phyloP scores from a whole-genome alignment of 176 grass and related monocot species.

The Aegilops longissima region DNA sequence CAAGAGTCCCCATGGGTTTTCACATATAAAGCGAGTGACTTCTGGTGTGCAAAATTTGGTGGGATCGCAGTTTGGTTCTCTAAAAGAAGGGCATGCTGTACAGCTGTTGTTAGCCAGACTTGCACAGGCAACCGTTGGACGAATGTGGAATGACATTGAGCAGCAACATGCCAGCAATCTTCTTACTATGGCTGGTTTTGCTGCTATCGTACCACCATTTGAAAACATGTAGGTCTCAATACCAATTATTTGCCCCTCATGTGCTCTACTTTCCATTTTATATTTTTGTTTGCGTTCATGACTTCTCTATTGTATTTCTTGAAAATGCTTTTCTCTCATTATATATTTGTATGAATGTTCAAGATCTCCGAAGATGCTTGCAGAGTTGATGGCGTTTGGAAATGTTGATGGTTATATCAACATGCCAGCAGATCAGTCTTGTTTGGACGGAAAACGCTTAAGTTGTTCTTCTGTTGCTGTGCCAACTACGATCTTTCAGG shows the following conservation, averaged over 20 bases:
- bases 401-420: slow-evolving; percentile 33
- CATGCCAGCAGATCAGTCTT: slow-evolving; percentile 18
- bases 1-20: slow-evolving; percentile 49
- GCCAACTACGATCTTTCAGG: slow-evolving; percentile 58
- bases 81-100: slow-evolving; percentile 50
- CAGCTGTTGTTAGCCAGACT: slow-evolving; percentile 58
- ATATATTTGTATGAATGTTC: slow-evolving; percentile 42
- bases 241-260: not conserved
- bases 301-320: slow-evolving; percentile 2
- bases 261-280: not conserved
- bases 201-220: slow-evolving; percentile 52
- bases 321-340: not conserved
- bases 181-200: slow-evolving; percentile 65
- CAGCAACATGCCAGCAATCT: slow-evolving; percentile 43
- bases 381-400: slow-evolving; percentile 52
- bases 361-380: slow-evolving; percentile 80
- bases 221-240: slow-evolving; percentile 63
- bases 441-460: slow-evolving; percentile 34
- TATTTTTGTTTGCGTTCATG: not conserved
- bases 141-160: slow-evolving; percentile 59
- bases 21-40: slow-evolving; percentile 46
- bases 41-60: slow-evolving; percentile 58
- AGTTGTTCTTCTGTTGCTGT: slow-evolving; percentile 49
- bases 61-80: slow-evolving; percentile 49
- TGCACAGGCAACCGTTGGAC: slow-evolving; percentile 50